phyloP scores from a whole-genome alignment of 768 basidiomycete genomes.

The Cystoderma amianthinum region DNA sequence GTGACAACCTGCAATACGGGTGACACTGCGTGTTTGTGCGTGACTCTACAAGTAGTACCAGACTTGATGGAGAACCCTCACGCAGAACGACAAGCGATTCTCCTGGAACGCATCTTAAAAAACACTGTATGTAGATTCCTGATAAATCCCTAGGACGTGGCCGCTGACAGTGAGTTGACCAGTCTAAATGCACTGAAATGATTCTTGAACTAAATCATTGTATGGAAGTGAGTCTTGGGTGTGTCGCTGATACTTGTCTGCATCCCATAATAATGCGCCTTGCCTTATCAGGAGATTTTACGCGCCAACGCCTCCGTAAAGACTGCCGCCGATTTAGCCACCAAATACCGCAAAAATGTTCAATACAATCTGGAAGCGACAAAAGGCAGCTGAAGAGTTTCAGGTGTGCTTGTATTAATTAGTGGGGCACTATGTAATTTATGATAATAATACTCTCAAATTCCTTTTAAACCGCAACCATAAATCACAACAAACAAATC shows the following conservation, averaged over 20 bases:
- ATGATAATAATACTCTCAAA: no score
- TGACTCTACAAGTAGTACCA: constrained; percentile 6
- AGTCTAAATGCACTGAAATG: constrained; percentile 93
- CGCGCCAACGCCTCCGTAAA: constrained; percentile 72
- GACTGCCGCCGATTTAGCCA: constrained; percentile 75
- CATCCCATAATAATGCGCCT: not conserved
- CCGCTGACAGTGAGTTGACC: constrained; percentile 2
- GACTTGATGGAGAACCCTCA: constrained; percentile 90
- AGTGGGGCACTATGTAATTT: no score
- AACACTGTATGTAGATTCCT: constrained; percentile 56
- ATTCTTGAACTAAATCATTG: constrained; percentile 86
- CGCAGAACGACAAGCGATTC: constrained; percentile 84
- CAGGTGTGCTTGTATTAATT: not conserved
- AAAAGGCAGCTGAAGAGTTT: constrained; percentile 25
- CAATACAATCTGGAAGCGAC: constrained; percentile 85
- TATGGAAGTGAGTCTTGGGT: constrained; percentile 54
- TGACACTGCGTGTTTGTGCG: constrained; percentile 9
- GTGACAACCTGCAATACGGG: not conserved
- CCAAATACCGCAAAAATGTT: constrained; percentile 89
- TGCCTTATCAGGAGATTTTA: constrained; percentile 57
- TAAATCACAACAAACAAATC: not conserved
- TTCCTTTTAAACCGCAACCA: not conserved
- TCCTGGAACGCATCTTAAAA: constrained; percentile 86
- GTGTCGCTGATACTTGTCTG: not conserved
- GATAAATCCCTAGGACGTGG: constrained; percentile 1